Conservation (phyloP, 2,329 filamentous ascomycete species). For the Graphilbum fragrans region DNA sequence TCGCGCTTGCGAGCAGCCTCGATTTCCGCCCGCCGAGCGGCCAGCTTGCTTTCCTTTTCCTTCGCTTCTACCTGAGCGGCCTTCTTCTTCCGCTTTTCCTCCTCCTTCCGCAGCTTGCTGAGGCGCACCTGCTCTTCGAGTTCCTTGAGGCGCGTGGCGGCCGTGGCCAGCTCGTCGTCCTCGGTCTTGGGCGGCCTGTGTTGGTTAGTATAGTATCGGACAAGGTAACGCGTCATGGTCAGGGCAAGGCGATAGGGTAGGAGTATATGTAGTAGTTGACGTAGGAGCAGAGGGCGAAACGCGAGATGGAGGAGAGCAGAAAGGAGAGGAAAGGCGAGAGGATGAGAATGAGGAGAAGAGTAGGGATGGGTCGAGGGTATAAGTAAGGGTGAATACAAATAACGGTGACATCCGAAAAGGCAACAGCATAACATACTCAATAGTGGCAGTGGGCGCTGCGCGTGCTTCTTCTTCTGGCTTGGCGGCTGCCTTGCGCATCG, state of each 20-base stretch:
- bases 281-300: too few relatives aligned
- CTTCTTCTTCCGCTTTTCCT: conserved; percentile 88
- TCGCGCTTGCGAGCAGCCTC: conserved; percentile 86
- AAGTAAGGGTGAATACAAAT: too few relatives aligned
- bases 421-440: background rate
- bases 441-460: background rate
- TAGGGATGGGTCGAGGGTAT: too few relatives aligned
- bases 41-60: conserved; percentile 76
- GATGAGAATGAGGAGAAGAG: too few relatives aligned
- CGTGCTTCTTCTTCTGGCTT: background rate
- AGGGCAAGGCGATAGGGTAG: too few relatives aligned
- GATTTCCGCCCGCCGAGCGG: conserved; percentile 78
- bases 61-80: conserved; percentile 76
- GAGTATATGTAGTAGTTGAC: too few relatives aligned
- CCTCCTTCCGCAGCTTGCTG: conserved; percentile 89
- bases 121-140: conserved; percentile 89
- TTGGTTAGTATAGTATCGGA: too few relatives aligned
- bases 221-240: too few relatives aligned
- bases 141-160: conserved; percentile 71
- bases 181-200: conserved; percentile 49
- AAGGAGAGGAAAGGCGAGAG: too few relatives aligned
- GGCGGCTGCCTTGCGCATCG: conserved; percentile 4
- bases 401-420: too few relatives aligned
- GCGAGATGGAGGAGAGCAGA: too few relatives aligned
- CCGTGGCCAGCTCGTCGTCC: conserved; percentile 70